These are phyloP conservation scores for Phytophthora sojae DNA, from an alignment of 352 stramenopile genomes.

Conservation along the genomic window DNA sequence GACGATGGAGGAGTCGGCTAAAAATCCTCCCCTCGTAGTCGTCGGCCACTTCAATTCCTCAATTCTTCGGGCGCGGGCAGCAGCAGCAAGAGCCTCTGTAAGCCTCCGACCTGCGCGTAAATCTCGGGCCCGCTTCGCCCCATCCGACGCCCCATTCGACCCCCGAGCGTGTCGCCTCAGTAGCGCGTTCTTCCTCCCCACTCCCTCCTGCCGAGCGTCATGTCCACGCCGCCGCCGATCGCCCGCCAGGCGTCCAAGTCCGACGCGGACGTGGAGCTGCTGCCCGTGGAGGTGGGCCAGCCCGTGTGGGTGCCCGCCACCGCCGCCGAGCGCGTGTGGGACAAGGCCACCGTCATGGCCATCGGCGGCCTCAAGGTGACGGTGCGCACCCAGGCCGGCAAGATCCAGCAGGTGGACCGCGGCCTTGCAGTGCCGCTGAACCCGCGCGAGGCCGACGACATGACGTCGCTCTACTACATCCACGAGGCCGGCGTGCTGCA, in stretches of 20 bases:
- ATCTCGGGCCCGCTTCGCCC: not conserved
- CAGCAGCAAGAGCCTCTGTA: slow-evolving; percentile 9
- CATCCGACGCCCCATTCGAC: slow-evolving; percentile 1
- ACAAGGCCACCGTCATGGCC: slow-evolving; percentile 83
- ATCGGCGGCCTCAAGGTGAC: slow-evolving; percentile 89
- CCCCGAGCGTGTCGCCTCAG: not conserved
- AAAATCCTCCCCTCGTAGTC: not conserved
- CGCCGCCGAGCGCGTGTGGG: slow-evolving; percentile 71
- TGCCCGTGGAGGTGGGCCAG: slow-evolving; percentile 79
- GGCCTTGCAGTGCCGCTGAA: slow-evolving; percentile 76
- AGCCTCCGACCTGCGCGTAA: not conserved
- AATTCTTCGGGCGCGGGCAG: slow-evolving; percentile 37
- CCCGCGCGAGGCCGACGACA: slow-evolving; percentile 89
- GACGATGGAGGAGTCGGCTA: not conserved
- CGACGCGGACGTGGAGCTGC: slow-evolving; percentile 68
- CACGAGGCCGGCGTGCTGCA: slow-evolving; percentile 96
- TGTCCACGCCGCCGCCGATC: slow-evolving; percentile 76
- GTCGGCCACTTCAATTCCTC: not conserved
- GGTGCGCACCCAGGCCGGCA: slow-evolving; percentile 82
- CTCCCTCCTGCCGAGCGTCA: slow-evolving; percentile 20
- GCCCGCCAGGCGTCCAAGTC: slow-evolving; percentile 74
- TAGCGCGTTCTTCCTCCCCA: not conserved
- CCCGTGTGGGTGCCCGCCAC: slow-evolving; percentile 77
- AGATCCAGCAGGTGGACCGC: slow-evolving; percentile 89
- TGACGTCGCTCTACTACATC: slow-evolving; percentile 96